Evolutionary conservation across 306 rosid genomes (phyloP), one percentile per base, ranked within the genome.

Genomic region (Aeschynomene evenia): DNA sequence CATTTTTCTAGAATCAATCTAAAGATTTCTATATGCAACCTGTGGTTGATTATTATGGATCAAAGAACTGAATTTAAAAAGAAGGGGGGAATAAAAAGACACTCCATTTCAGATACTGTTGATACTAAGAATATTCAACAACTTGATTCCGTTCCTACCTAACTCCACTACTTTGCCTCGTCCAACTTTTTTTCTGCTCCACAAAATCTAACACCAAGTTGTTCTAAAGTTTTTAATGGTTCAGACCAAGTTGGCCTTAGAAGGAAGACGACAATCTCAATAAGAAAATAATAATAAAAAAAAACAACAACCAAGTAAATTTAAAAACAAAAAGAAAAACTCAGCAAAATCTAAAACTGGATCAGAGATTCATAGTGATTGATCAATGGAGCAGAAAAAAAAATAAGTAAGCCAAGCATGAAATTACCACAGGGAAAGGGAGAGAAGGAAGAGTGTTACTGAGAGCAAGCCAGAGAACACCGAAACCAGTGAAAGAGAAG

Each of bases 401-500:
- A 33, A 33, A 33, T 6, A 33, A 7, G 9, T 5, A 33, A 33
- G 8, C 37, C 37, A 33, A 33, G 37, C 37, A 33, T 0, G 37
- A 33, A 33, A 8, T 22, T 66, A 91, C 97, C 95, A 85, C 14
- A 79, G 82, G 75, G 58, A 69, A 91, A 15, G 97, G 95, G 63
- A 86, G 56, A 1, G 88, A 75, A 10, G 4, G 51, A 57, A 86
- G 71, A 0, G 86, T 81, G 1, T 72, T 16, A n/a, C 72, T 69
- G 16, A 91, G 67, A 20, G 92, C 64, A 6, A 91, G 95, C 80
- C 85, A 91, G 1, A 91, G 69, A 22, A 85, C 36, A 18, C 95
- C 92, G 16, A 77, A 91, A 43, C 97, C 97, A 15, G 76, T 9
- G 63, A 86, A 86, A 72, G 90, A 88, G 18, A 84, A 76, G 3